phyloP scores from a whole-genome alignment of 805 yeast species.

The Brettanomyces nanus region DNA sequence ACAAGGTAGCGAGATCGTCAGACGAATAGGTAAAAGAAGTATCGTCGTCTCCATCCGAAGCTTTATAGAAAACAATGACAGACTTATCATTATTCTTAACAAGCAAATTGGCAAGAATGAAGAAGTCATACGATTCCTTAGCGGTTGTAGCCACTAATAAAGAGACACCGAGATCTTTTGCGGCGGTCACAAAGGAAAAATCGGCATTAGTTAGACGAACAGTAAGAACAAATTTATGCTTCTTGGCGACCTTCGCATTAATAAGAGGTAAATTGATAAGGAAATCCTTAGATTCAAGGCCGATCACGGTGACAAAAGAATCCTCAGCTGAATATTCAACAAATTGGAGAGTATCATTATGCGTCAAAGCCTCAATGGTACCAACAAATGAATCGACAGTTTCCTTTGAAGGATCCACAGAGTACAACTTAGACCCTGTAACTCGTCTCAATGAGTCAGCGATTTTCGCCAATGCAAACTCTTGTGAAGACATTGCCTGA shows the following conservation, averaged over 20 bases:
- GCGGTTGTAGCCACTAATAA: constrained; percentile 60
- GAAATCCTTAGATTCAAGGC: constrained; percentile 45
- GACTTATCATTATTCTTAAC: constrained; percentile 43
- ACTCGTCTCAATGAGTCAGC: neutral
- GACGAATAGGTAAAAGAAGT: constrained; percentile 8
- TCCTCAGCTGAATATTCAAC: constrained; percentile 31
- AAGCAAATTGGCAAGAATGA: constrained; percentile 51
- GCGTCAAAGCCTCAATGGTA: constrained; percentile 16
- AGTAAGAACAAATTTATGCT: constrained; percentile 46
- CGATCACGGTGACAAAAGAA: constrained; percentile 33
- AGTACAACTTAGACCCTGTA: constrained; percentile 6
- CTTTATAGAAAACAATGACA: constrained; percentile 62
- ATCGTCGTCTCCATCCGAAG: constrained; percentile 2
- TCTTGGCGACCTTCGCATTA: constrained; percentile 14
- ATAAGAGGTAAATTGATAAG: constrained; percentile 56
- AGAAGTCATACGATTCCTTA: constrained; percentile 43
- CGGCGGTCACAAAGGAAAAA: constrained; percentile 58
- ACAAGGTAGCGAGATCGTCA: constrained; percentile 6
- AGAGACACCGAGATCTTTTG: constrained; percentile 61
- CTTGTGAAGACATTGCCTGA: too few relatives aligned
- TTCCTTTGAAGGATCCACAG: constrained; percentile 6
- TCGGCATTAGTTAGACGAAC: constrained; percentile 54
- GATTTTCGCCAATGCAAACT: neutral
- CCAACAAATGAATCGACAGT: neutral
- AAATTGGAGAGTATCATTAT: constrained; percentile 47